Evolutionary conservation across 78 protist genomes (phyloP).

Genomic region (Cavenderia fasciculata): DNA sequence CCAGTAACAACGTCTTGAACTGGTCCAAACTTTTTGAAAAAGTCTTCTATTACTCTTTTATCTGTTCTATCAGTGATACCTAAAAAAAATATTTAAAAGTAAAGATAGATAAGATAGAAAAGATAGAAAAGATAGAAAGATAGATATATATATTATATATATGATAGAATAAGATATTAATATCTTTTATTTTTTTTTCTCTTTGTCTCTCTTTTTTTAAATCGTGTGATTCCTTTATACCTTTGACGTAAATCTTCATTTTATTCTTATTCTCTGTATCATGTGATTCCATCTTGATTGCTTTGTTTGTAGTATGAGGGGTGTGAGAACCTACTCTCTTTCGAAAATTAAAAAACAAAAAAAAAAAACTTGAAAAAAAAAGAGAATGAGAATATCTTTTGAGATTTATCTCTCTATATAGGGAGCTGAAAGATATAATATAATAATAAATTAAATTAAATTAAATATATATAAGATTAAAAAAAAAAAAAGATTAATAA

Average conservation of each 20-base stretch:
- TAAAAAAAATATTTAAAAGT: too few species aligned
- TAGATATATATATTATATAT: neutral
- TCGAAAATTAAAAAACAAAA: too few species aligned
- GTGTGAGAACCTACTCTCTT: too few species aligned
- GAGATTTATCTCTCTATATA: too few species aligned
- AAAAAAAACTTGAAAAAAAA: too few species aligned
- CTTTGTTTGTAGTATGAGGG: too few species aligned
- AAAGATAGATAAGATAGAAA: neutral
- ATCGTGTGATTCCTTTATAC: neutral
- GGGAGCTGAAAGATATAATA: too few species aligned
- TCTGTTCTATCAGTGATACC: conserved; percentile 61
- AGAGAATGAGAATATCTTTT: too few species aligned
- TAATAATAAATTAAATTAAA: too few species aligned
- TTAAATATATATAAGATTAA: neutral
- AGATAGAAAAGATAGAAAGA: neutral
- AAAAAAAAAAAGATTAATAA: neutral
- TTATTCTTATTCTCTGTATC: too few species aligned
- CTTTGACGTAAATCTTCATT: conserved; percentile 10
- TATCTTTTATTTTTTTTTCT: neutral
- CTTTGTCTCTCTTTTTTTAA: neutral
- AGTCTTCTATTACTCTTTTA: conserved; percentile 59
- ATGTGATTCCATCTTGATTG: too few species aligned
- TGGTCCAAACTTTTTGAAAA: conserved; percentile 49
- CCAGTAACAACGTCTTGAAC: conserved; percentile 34
- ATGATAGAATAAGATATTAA: neutral